Conservation (phyloP, 75 land plant species). For the Sequoiadendron giganteum region DNA sequence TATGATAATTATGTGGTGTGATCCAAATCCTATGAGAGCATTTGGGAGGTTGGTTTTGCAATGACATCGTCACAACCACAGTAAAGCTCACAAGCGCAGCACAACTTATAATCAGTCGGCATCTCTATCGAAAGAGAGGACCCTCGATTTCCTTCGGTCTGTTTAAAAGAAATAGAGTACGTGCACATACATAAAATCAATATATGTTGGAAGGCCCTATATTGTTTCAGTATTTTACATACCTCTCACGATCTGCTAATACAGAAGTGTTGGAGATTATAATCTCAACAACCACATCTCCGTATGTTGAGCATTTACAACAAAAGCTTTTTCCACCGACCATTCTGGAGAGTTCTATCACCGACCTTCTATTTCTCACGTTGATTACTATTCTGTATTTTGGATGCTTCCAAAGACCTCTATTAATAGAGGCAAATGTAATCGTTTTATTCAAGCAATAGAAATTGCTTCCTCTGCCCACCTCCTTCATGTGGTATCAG, state of each 20-base stretch:
- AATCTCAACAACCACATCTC: too few relatives aligned
- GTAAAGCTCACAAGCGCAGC: neutral
- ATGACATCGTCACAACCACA: neutral
- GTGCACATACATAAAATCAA: neutral
- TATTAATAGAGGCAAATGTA: too few relatives aligned
- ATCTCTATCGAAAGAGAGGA: neutral
- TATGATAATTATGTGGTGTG: neutral
- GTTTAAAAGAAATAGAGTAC: neutral
- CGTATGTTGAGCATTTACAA: too few relatives aligned
- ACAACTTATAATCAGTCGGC: neutral
- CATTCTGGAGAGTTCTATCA: too few relatives aligned
- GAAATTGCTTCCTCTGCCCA: too few relatives aligned
- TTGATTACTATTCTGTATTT: too few relatives aligned
- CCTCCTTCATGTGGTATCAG: too few relatives aligned
- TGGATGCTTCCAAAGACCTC: too few relatives aligned
- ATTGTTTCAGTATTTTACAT: neutral
- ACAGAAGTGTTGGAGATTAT: too few relatives aligned
- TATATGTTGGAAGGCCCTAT: neutral
- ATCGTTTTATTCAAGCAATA: too few relatives aligned
- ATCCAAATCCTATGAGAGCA: neutral
- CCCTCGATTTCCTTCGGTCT: neutral
- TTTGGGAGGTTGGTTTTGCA: neutral
- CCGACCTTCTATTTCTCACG: too few relatives aligned
- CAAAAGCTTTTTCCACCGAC: too few relatives aligned
- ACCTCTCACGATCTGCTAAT: neutral